Evolutionary conservation across 139 green algal species (phyloP), one percentile per base, ranked within the genome.

Genomic region (Auxenochlorella pyrenoidosa): DNA sequence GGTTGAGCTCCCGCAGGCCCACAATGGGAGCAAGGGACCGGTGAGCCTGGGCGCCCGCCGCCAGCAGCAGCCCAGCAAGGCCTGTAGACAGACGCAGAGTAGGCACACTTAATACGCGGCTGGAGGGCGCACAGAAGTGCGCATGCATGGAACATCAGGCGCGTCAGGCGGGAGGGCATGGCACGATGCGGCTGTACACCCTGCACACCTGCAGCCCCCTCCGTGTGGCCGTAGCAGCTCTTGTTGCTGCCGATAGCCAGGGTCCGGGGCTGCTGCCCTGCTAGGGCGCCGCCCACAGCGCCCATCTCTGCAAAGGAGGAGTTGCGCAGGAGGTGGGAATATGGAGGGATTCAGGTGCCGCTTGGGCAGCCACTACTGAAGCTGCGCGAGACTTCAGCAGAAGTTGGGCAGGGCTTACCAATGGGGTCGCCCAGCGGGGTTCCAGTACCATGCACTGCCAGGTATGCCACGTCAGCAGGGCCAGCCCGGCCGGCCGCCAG

Each of bases 1-100:
- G 85, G 90, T 97, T 98, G n/a, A 95, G 43, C 2, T 75, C 65
- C n/a, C 92, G 87, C 82, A 98, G 90, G 89, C 96, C 91, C 58
- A 94, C 84, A 6, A 93, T 71, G 30, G 89, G 88, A 15, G 90
- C 43, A 1, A 71, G 68, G 3, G 47, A 19, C 12, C 30, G 54
- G 16, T 71, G 41, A 38, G 66, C 26, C 51, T 93, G 73, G 24
- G 60, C 68, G 54, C 77, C 38, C 12, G 86, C 1, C 0, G 91
- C 94, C 44, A 94, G 80, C 58, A 97, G 90, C 79, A 97, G 47
- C 0, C 95, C 95, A 36, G 95, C 91, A 21, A 97, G 68, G 28
- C 80, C 80, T 85, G 80, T 41, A 77, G 28, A 28, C 51, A 84
- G 34, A 51, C 21, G n/a, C 47, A 51, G n/a, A 21, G 40, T 24